Evolutionary conservation across 768 basidiomycete species (phyloP), one percentile per base, ranked within the genome.

Genomic region (Dictyophora rubrovolvata): DNA sequence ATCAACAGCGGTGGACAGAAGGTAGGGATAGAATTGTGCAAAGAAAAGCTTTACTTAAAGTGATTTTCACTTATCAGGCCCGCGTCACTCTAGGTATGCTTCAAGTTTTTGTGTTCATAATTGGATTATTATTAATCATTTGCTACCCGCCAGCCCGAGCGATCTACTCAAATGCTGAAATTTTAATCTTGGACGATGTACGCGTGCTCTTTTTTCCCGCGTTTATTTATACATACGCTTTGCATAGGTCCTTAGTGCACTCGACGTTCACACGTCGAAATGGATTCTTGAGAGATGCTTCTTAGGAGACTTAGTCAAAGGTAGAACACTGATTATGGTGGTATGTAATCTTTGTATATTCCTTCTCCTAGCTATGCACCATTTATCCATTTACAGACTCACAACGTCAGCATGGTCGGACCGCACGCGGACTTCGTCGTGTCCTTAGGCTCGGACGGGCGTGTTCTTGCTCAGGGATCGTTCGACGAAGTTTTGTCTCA

Each of bases 101-200:
- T 59, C 9, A 21, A 34, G 20, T 10, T n/a, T 17, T 14, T 23
- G 17, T 12, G 16, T n/a, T n/a, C n/a, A n/a, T n/a, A n/a, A n/a
- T n/a, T 42, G 53, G 21, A 36, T 49, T 10, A 69, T 18, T 10
- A 36, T 50, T 54, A 74, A 56, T 74, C 78, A 42, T 28, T 74
- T 66, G 67, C 69, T 85, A 46, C 79, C 28, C 79, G 1, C 70
- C 83, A 20, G 83, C 83, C 2, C 72, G 83, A 7, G 82, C 83
- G 0, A 70, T 84, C 1, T 85, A 85, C 66, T 80, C 79, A 1
- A 69, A 69, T n/a, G 82, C 87, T 0, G 68, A 80, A 22, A 80
- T 83, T 17, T 65, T 92, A 6, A 69, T 92, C 11, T 70, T 90
- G 47, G 89, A 92, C 64, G 88, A 90, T 65, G 70, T 79, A 28